phyloP scores from a whole-genome alignment of 805 yeast genomes.

The Yamadazyma sp. region DNA sequence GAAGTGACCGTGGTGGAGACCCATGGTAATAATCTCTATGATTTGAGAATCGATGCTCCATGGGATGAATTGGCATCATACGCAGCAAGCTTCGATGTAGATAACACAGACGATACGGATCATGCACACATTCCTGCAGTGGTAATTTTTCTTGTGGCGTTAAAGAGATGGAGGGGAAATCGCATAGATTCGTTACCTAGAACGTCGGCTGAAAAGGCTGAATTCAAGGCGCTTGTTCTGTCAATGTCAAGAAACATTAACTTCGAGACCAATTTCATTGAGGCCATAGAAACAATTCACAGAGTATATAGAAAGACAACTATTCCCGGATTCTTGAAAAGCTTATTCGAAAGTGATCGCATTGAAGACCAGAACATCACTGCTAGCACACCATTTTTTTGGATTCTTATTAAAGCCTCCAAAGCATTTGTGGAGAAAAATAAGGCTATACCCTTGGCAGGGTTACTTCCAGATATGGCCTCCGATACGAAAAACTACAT shows the following conservation, averaged over 20 bases:
- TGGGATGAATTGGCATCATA: constrained; percentile 66
- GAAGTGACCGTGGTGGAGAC: constrained; percentile 75
- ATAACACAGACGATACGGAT: constrained; percentile 41
- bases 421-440: constrained; percentile 43
- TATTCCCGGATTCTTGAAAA: constrained; percentile 29
- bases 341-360: constrained; percentile 25
- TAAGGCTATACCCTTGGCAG: constrained; percentile 64
- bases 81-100: constrained; percentile 52
- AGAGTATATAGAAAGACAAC: constrained; percentile 38
- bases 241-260: constrained; percentile 46
- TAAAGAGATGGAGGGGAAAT: constrained; percentile 40
- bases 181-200: constrained; percentile 29
- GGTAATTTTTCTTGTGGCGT: constrained; percentile 57
- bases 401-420: constrained; percentile 62
- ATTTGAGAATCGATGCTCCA: constrained; percentile 64
- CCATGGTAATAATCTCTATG: constrained; percentile 62
- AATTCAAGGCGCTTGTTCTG: constrained; percentile 38
- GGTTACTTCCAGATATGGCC: constrained; percentile 85
- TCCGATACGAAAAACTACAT: constrained; percentile 67
- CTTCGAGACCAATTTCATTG: constrained; percentile 48
- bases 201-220: constrained; percentile 40
- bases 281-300: constrained; percentile 36
- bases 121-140: constrained; percentile 71
- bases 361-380: constrained; percentile 16
- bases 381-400: constrained; percentile 43